Percentiles rank a stretch among this genome's conserved stretches.
phyloP scores from a whole-genome alignment of 2,329 filamentous ascomycete species.

The Phaeosphaeriaceae sp. region DNA sequence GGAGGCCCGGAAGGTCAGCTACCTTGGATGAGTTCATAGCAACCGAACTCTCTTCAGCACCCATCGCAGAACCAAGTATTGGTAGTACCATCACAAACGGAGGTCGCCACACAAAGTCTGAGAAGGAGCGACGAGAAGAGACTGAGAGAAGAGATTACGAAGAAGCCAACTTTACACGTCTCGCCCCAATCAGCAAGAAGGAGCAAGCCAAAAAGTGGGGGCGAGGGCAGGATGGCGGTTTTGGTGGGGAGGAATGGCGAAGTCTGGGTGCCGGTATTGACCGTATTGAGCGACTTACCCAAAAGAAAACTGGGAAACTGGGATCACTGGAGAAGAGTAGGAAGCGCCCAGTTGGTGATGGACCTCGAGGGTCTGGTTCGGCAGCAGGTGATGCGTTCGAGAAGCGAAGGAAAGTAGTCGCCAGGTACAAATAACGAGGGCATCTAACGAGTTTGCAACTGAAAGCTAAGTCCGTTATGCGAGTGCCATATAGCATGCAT shows the following conservation, averaged over 20 bases:
- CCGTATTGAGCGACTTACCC: constrained; percentile 82
- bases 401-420: constrained; percentile 50
- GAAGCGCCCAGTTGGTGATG: constrained; percentile 78
- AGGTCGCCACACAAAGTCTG: constrained; percentile 80
- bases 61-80: constrained; percentile 85
- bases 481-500: background rate
- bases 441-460: background rate
- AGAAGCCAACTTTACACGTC: constrained; percentile 86
- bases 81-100: constrained; percentile 84
- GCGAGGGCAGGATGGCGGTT: constrained; percentile 59
- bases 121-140: constrained; percentile 76
- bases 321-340: constrained; percentile 80
- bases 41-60: constrained; percentile 81
- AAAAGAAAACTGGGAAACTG: constrained; percentile 62
- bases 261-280: constrained; percentile 84
- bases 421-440: constrained; percentile 27
- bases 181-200: constrained; percentile 89
- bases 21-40: constrained; percentile 92
- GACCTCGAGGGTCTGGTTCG: constrained; percentile 68
- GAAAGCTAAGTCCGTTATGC: background rate
- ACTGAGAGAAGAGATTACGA: constrained; percentile 84
- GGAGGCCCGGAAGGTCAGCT: constrained; percentile 73
- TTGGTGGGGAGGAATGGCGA: constrained; percentile 93
- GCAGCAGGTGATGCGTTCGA: constrained; percentile 76
- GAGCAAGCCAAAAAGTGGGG: constrained; percentile 70